A percentile compares a stretch with the other conserved stretches of the same genome.
Conservation (phyloP, 2,329 filamentous ascomycete species). For the Xylaria sp. region DNA sequence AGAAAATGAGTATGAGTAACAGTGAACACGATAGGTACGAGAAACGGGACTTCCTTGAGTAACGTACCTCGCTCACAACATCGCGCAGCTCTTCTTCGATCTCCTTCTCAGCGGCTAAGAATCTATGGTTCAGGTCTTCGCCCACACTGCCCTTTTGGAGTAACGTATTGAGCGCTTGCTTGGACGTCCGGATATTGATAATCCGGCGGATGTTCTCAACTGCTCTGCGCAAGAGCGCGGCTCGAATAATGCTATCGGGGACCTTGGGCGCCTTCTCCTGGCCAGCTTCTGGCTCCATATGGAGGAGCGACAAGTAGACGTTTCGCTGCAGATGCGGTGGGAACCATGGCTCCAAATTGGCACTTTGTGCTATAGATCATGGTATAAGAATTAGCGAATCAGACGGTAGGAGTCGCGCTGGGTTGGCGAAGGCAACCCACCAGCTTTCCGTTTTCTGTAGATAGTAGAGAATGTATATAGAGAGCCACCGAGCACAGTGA, state of each 20-base stretch:
- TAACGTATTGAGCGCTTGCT: conserved; percentile 85
- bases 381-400: conserved; percentile 7
- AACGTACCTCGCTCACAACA: conserved; percentile 85
- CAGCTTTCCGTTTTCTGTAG: conserved; percentile 90
- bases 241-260: conserved; percentile 86
- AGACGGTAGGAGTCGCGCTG: background rate
- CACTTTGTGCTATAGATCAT: conserved; percentile 71
- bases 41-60: background rate
- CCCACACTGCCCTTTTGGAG: conserved; percentile 92
- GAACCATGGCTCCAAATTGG: conserved; percentile 94
- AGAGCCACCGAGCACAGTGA: conserved; percentile 86
- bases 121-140: conserved; percentile 95
- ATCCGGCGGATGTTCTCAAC: conserved; percentile 94
- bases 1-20: conserved; percentile 13
- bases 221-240: conserved; percentile 87
- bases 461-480: conserved; percentile 92
- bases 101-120: conserved; percentile 92
- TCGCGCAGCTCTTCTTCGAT: conserved; percentile 96
- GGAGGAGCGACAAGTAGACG: conserved; percentile 91
- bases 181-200: conserved; percentile 86
- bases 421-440: conserved; percentile 59
- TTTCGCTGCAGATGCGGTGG: conserved; percentile 89
- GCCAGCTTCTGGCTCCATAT: conserved; percentile 73
- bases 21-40: background rate
- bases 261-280: conserved; percentile 75